Conservation (phyloP, 805 yeast species). For the Candida jianshihensis region DNA sequence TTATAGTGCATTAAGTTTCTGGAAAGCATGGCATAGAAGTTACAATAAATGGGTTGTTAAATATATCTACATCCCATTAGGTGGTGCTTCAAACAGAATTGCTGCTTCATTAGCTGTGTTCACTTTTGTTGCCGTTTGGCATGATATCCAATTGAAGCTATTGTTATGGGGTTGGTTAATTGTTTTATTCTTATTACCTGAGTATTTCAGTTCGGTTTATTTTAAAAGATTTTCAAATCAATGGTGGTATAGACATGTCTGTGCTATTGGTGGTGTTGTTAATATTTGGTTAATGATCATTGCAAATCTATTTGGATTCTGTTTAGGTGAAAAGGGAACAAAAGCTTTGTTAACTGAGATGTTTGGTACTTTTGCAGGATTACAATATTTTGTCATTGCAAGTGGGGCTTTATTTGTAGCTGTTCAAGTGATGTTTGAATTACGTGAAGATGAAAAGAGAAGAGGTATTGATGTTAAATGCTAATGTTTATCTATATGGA, state of each 20-base stretch:
- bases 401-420: constrained; percentile 71
- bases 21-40: constrained; percentile 99
- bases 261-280: constrained; percentile 81
- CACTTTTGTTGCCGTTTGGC: constrained; percentile 97
- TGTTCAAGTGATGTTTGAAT: constrained; percentile 89
- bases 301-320: constrained; percentile 92
- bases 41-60: constrained; percentile 85
- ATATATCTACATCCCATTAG: constrained; percentile 86
- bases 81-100: constrained; percentile 70
- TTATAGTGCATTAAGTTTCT: constrained; percentile 87
- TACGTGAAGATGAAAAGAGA: constrained; percentile 80
- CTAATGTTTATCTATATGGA: too few species aligned
- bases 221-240: constrained; percentile 32
- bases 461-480: constrained; percentile 80
- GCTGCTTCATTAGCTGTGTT: constrained; percentile 79
- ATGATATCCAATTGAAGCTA: constrained; percentile 83
- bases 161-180: constrained; percentile 95
- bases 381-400: constrained; percentile 52
- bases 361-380: constrained; percentile 65
- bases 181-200: constrained; percentile 84
- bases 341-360: constrained; percentile 56
- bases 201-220: constrained; percentile 51
- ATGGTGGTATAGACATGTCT: constrained; percentile 73
- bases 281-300: constrained; percentile 98
- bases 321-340: constrained; percentile 87